Conservation (phyloP, 169 alveolate genomes). For the Theileria sp. region DNA sequence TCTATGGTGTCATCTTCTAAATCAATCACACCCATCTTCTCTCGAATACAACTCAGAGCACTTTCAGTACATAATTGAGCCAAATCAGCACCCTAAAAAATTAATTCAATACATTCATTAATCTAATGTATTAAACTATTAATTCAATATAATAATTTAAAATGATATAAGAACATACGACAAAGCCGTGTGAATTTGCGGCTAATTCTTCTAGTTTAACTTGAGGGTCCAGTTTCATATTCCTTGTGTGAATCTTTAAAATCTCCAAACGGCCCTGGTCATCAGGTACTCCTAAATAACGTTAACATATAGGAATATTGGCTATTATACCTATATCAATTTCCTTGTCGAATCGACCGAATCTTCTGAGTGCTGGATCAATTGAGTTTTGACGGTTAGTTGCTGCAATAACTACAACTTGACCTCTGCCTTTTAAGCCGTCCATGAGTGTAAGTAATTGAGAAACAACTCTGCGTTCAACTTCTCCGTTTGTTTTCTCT, state of each 20-base stretch:
- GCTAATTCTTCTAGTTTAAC: constrained; percentile 97
- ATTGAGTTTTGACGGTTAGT: constrained; percentile 98
- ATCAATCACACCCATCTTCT: constrained; percentile 98
- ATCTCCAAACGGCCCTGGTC: constrained; percentile 99
- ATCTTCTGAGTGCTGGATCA: constrained; percentile 98
- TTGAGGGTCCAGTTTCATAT: constrained; percentile 97
- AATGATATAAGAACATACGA: constrained; percentile 24
- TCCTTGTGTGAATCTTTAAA: constrained; percentile 97
- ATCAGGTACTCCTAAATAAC: constrained; percentile 98
- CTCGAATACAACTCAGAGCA: constrained; percentile 98
- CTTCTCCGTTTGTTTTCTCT: constrained; percentile 99
- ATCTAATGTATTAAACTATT: constrained; percentile 23
- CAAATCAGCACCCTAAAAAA: constrained; percentile 87
- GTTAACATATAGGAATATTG: too few species aligned
- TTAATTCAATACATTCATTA: constrained; percentile 21
- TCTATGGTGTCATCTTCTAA: constrained; percentile 98
- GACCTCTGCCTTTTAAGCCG: constrained; percentile 99
- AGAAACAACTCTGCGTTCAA: constrained; percentile 99
- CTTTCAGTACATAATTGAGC: constrained; percentile 97
- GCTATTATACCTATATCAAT: constrained; percentile 85
- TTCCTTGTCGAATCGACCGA: constrained; percentile 98
- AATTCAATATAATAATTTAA: neutral
- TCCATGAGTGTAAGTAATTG: constrained; percentile 98
- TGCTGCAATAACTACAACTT: constrained; percentile 96
- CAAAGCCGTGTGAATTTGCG: constrained; percentile 98